Evolutionary conservation across 208 protist species (phyloP).

Genomic region (Angomonas ambiguus): DNA sequence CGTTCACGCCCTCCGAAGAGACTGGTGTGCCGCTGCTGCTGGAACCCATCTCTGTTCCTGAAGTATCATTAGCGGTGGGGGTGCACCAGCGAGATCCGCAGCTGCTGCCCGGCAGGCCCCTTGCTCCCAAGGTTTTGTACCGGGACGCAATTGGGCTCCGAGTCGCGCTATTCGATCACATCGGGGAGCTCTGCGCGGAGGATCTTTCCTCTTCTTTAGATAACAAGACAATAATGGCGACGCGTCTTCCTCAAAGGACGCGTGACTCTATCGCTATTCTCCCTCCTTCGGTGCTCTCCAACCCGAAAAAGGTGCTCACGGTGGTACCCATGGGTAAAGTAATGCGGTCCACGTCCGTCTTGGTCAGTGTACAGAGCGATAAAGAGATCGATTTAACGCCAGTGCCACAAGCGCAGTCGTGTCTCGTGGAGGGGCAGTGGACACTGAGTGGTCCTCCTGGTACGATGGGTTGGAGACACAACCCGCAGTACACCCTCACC

Average conservation of each 20-base stretch:
- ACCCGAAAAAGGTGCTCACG: background rate
- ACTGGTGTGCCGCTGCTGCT: background rate
- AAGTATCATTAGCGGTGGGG: constrained; percentile 41
- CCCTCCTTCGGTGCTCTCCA: background rate
- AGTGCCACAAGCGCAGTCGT: constrained; percentile 3
- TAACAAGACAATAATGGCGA: constrained; percentile 10
- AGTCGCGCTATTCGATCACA: constrained; percentile 51
- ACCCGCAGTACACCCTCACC: constrained; percentile 83
- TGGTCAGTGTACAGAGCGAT: background rate
- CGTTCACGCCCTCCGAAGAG: background rate
- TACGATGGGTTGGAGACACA: constrained; percentile 72
- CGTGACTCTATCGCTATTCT: background rate
- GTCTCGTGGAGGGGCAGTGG: constrained; percentile 52
- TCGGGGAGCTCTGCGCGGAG: constrained; percentile 25
- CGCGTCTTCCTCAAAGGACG: background rate
- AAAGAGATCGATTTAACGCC: background rate
- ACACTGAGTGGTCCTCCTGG: constrained; percentile 41
- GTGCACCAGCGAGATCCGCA: constrained; percentile 76
- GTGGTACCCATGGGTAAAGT: background rate
- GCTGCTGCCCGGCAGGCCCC: constrained; percentile 46
- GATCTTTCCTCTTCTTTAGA: constrained; percentile 15
- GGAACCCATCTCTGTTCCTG: background rate
- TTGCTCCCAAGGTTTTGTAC: constrained; percentile 42
- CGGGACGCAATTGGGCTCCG: constrained; percentile 50
- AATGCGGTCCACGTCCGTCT: background rate